These are phyloP conservation scores for Hippophae rhamnoides DNA, from an alignment of 306 rosid genomes.

Conservation along the genomic window DNA sequence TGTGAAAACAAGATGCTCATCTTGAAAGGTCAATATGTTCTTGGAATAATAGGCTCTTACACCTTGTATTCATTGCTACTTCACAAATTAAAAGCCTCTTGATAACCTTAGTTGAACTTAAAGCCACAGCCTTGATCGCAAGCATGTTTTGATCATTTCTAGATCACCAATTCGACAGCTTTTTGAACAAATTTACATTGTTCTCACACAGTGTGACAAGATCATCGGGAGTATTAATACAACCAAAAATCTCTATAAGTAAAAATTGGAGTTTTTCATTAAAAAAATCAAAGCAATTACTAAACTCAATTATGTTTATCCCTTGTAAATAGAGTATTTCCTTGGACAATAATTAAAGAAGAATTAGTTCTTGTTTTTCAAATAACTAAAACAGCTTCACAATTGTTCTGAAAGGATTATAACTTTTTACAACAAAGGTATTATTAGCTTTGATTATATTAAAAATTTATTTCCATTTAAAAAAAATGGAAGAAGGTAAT, in stretches of 20 bases:
- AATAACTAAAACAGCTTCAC: no score
- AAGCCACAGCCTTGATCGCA: constrained; percentile 84
- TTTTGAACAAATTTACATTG: constrained; percentile 66
- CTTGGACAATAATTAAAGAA: no score
- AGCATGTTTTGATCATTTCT: constrained; percentile 82
- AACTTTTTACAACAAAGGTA: no score
- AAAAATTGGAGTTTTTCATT: constrained; percentile 76
- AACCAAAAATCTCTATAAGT: constrained; percentile 80
- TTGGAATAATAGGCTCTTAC: constrained; percentile 48
- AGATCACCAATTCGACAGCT: constrained; percentile 81
- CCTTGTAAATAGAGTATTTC: no score
- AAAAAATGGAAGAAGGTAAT: no score
- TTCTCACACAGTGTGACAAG: constrained; percentile 90
- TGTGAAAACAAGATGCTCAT: no score
- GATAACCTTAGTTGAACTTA: constrained; percentile 69
- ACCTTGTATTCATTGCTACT: constrained; percentile 73
- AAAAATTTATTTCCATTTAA: no score
- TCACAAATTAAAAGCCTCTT: constrained; percentile 79
- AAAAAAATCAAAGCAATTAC: constrained; percentile 61
- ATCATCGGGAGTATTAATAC: constrained; percentile 86
- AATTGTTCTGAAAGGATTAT: no score
- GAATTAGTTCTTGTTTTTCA: no score
- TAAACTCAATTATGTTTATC: constrained; percentile 31
- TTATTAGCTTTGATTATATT: no score
- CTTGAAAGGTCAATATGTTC: neutral